phyloP scores from a whole-genome alignment of 2,329 filamentous ascomycete species.

The Ascochyta viciae-villosae region DNA sequence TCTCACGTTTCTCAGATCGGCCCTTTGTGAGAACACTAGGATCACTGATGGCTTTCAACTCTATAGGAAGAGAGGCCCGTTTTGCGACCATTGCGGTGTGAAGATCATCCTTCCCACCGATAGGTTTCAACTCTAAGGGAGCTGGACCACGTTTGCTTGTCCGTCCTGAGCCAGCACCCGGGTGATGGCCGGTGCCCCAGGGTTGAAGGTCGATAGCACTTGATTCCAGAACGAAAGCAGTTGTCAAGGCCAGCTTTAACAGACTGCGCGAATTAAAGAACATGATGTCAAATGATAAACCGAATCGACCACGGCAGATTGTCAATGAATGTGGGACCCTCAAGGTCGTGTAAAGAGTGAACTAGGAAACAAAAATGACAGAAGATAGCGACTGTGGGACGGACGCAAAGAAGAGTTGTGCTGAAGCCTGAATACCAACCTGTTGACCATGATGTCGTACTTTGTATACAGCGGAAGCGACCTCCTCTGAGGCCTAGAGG shows the following conservation, averaged over 20 bases:
- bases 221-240: constrained; percentile 19
- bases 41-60: constrained; percentile 25
- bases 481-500: constrained; percentile 9
- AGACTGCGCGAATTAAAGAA: constrained; percentile 23
- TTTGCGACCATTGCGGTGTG: background rate
- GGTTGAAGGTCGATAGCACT: constrained; percentile 22
- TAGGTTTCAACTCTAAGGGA: background rate
- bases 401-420: constrained; percentile 1
- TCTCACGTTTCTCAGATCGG: constrained; percentile 26
- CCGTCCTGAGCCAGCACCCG: background rate
- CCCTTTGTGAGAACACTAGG: constrained; percentile 21
- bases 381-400: background rate
- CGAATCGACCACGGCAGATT: background rate
- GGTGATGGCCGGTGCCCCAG: constrained; percentile 6
- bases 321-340: background rate
- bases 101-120: background rate
- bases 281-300: constrained; percentile 16
- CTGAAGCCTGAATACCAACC: background rate
- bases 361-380: background rate
- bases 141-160: background rate
- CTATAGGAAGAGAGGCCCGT: constrained; percentile 9
- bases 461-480: constrained; percentile 7
- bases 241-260: constrained; percentile 18
- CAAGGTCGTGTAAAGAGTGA: background rate
- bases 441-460: background rate